Evolutionary conservation across 1,139 yeast genomes (phyloP).

Genomic region (Suhomyces maxii): DNA sequence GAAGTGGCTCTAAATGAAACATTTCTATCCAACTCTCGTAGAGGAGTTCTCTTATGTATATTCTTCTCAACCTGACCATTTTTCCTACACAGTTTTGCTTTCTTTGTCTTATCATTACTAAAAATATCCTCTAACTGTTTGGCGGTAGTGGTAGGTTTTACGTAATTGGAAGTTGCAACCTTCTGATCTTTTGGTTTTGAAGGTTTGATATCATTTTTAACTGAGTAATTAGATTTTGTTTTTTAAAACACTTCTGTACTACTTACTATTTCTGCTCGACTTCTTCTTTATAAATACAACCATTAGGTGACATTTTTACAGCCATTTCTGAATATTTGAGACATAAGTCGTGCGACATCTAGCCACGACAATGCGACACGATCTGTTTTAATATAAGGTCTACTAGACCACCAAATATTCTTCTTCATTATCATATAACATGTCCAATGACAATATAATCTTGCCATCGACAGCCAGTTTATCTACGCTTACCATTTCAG

Average conservation of each 20-base stretch:
- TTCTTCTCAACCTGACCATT: background rate
- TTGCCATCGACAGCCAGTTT: slow-evolving; percentile 40
- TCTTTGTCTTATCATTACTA: background rate
- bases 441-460: slow-evolving; percentile 39
- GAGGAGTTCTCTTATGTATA: background rate
- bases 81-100: background rate
- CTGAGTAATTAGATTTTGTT: no score
- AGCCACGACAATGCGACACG: background rate
- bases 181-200: no score
- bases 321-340: background rate
- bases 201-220: no score
- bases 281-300: slow-evolving; percentile 14
- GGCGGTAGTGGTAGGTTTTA: background rate
- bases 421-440: slow-evolving; percentile 6
- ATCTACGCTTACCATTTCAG: slow-evolving; percentile 38
- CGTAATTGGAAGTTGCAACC: background rate
- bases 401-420: no score
- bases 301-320: background rate
- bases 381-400: background rate
- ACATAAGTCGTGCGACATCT: background rate
- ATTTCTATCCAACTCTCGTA: slow-evolving; percentile 7
- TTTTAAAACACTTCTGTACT: no score
- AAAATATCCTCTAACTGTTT: background rate
- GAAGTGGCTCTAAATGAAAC: slow-evolving; percentile 19
- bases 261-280: slow-evolving; percentile 11